Evolutionary conservation across 1,284 basidiomycete genomes (phyloP).

Genomic region (Sutorius eximius): DNA sequence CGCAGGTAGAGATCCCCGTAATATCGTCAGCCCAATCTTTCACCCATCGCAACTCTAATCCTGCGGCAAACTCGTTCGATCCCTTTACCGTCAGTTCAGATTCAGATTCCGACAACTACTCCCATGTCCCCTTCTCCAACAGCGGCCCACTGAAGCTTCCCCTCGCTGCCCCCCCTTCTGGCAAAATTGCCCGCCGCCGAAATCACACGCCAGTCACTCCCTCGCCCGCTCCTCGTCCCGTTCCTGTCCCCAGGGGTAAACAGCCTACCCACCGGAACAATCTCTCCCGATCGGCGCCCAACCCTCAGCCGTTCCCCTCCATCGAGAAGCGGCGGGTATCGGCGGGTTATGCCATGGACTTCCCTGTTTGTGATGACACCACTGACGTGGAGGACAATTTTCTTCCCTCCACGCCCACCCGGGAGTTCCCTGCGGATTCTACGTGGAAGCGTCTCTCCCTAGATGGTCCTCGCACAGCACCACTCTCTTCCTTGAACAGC

Average conservation of each 20-base stretch:
- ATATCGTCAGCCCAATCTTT: slow-evolving; percentile 34
- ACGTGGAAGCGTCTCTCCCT: slow-evolving; percentile 38
- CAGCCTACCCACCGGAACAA: slow-evolving; percentile 38
- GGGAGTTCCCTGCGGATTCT: slow-evolving; percentile 25
- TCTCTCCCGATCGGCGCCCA: slow-evolving; percentile 36
- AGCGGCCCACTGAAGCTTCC: slow-evolving; percentile 32
- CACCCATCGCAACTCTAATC: slow-evolving; percentile 30
- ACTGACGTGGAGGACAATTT: slow-evolving; percentile 46
- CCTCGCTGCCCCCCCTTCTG: slow-evolving; percentile 47
- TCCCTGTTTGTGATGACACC: slow-evolving; percentile 70
- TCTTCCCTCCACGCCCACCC: slow-evolving; percentile 43
- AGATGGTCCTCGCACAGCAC: slow-evolving; percentile 52
- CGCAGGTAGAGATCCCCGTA: slow-evolving; percentile 58
- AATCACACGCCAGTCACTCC: slow-evolving; percentile 30
- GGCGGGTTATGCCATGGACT: slow-evolving; percentile 35
- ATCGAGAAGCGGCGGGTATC: slow-evolving; percentile 34
- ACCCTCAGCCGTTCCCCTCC: slow-evolving; percentile 11
- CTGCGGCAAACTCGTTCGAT: slow-evolving; percentile 50
- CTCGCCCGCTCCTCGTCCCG: slow-evolving; percentile 30
- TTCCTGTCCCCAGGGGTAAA: slow-evolving; percentile 51
- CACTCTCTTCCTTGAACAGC: slow-evolving; percentile 39
- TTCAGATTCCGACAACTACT: slow-evolving; percentile 37
- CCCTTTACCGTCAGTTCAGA: slow-evolving; percentile 52
- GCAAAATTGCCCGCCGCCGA: slow-evolving; percentile 56
- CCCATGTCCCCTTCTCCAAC: slow-evolving; percentile 25